Percentiles rank a stretch among this genome's conserved stretches.
These are phyloP conservation scores for Blastobotrys buckinghamii DNA, from an alignment of 1,139 yeast species.

Conservation along the genomic window DNA sequence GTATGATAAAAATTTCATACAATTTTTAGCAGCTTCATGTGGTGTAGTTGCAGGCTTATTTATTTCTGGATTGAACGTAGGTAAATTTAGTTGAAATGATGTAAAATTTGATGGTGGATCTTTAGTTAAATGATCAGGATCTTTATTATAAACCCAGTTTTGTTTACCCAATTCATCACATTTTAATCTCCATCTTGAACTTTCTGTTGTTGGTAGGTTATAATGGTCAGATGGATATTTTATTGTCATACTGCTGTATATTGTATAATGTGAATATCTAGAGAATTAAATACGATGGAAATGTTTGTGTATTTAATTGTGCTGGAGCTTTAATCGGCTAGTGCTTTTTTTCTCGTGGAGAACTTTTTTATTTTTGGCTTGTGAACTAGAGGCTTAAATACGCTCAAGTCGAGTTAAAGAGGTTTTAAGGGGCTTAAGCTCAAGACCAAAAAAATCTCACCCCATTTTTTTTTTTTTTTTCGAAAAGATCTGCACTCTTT, in stretches of 20 bases:
- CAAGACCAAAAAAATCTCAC: too few relatives aligned
- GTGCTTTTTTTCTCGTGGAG: too few relatives aligned
- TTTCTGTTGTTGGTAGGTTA: constrained; percentile 65
- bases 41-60: constrained; percentile 37
- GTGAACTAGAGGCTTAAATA: too few relatives aligned
- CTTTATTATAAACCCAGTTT: constrained; percentile 66
- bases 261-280: too few relatives aligned
- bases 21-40: constrained; percentile 61
- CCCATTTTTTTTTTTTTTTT: too few relatives aligned
- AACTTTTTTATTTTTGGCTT: too few relatives aligned
- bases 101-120: constrained; percentile 35
- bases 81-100: constrained; percentile 55
- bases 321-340: too few relatives aligned
- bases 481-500: too few relatives aligned
- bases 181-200: constrained; percentile 65
- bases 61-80: constrained; percentile 36
- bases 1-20: constrained; percentile 61
- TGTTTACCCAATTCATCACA: constrained; percentile 72
- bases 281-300: too few relatives aligned
- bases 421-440: too few relatives aligned
- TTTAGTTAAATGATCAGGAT: constrained; percentile 15
- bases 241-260: neutral
- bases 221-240: constrained; percentile 31
- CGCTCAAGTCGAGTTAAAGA: too few relatives aligned
- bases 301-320: too few relatives aligned